Base-by-base conservation (phyloP, 2,329 filamentous ascomycete species). In the Thielaviopsis ethacetica region DNA sequence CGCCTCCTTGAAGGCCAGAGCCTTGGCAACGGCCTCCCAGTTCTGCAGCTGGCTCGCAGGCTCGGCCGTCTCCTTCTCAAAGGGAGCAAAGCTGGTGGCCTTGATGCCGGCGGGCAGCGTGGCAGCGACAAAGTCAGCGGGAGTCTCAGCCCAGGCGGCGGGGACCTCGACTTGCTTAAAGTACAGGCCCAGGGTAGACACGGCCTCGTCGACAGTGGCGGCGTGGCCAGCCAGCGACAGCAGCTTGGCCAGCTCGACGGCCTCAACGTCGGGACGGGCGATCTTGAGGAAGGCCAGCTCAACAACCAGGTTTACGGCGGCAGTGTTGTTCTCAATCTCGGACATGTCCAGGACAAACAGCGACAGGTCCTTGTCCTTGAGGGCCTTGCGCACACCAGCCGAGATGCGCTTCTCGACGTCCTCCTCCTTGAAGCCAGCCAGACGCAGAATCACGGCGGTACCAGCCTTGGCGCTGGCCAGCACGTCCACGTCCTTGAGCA, bases 1-100 rank as follows among this genome's bases (percentile, higher is more conserved):
- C 0, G 89, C 91, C 72, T 98, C 93, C 76, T 94, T 95, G 80
- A 98, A 98, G 4, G 81, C 81, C 60, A 98, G 77, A 54, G 85
- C 87, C 76, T 94, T 93, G 62, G 91, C 93, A 56, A 84, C 88
- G 53, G 84, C 78, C 71, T 91, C 80, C 88, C 91, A 95, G 70
- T 85, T 80, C 65, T 81, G 80, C 62, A 95, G 79, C 64, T 72
- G 67, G 2, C 84, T 71, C 3, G 79, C 77, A 24, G 84, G 76
- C 70, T 94, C 89, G 0, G 72, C 65, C 66, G 94, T 88, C 50
- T 79, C 75, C 73, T 91, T 94, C 64, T 88, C 79, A 68, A 90
- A 94, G 1, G 83, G 71, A 56, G 80, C 80, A 68, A 98, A 97
- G 76, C 88, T 93, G 75, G 86, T 96, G 64, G 81, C 71, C 63